Base-by-base conservation (phyloP, 2,329 filamentous ascomycete genomes). In the Epichloe hybrida region DNA sequence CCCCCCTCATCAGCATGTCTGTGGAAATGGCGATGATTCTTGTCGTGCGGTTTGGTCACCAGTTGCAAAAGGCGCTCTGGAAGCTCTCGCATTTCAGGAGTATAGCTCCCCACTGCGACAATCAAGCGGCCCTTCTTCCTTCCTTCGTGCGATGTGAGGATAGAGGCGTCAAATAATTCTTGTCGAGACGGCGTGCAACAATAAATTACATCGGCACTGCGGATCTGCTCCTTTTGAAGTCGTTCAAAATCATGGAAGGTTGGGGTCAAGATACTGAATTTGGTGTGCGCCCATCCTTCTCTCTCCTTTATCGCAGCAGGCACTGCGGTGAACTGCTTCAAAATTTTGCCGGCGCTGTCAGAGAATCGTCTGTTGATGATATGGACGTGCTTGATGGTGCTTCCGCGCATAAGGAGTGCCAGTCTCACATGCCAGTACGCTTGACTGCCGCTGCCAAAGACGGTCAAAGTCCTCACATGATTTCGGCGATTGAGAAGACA, bases 351-450 rank as follows among this genome's bases (percentile, higher is more conserved):
- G 1, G 78, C 80, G 43, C 72, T 74, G 8, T 80, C 75, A 50
- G 72, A 76, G 61, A 86, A 87, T 49, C 75, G 73, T 36, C 86
- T 82, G 61, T 90, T 94, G 63, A 95, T 83, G 60, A 96, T 83
- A 67, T 91, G 84, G 46, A 96, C 77, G 52, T 84, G 80, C 59
- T 83, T 82, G 58, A 95, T 83, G 20, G 88, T 86, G 44, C 70
- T 50, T 2, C 80, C 80, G 21, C 77, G 84, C 47, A 93, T 74
- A 55, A 91, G 75, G 11, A 97, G 75, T 0, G 90, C 84, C 4
- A 97, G 76, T 1, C 89, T 83, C 42, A 95, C 80, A 64, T 96
- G 91, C 90, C 90, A 97, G 70, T 91, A 95, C 12, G 91, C 91
- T 70, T 96, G 90, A 58, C 84, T 81, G 44, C 91, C 91, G 36